A percentile compares a stretch with the other conserved stretches of the same genome.
phyloP scores from a whole-genome alignment of 306 rosid genomes.

The Trifolium fragiferum region DNA sequence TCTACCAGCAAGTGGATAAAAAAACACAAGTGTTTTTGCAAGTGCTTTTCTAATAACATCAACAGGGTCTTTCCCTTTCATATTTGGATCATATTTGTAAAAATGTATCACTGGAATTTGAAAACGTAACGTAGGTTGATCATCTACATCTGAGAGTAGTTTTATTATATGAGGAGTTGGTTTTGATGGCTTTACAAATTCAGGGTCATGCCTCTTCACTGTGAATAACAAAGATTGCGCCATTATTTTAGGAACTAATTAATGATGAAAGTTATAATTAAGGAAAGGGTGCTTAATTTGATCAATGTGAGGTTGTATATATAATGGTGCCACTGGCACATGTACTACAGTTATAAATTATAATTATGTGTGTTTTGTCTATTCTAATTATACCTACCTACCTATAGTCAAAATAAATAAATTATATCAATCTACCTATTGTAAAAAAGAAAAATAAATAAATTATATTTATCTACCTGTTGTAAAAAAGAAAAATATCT shows the following conservation, averaged over 20 bases:
- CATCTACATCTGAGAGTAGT: slow-evolving; percentile 8
- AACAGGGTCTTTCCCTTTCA: not conserved
- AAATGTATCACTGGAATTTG: not conserved
- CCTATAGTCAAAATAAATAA: too few species aligned
- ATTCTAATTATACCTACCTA: too few species aligned
- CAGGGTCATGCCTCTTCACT: not conserved
- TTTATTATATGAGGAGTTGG: not conserved
- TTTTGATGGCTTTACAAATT: not conserved
- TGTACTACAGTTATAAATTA: too few species aligned
- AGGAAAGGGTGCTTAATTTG: not conserved
- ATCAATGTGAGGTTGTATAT: too few species aligned
- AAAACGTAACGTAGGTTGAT: not conserved
- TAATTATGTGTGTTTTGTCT: too few species aligned
- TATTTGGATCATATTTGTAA: not conserved
- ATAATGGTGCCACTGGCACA: too few species aligned
- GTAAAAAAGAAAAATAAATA: too few species aligned
- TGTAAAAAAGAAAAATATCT: too few species aligned
- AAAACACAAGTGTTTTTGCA: not conserved
- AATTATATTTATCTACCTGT: too few species aligned
- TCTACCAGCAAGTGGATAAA: slow-evolving; percentile 9
- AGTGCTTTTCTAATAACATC: not conserved
- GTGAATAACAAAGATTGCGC: not conserved
- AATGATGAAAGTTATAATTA: not conserved
- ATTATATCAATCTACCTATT: too few species aligned
- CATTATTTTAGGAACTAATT: not conserved